Conservation (phyloP, 345 rosid genomes). For the Arabidopsis arenosa region DNA sequence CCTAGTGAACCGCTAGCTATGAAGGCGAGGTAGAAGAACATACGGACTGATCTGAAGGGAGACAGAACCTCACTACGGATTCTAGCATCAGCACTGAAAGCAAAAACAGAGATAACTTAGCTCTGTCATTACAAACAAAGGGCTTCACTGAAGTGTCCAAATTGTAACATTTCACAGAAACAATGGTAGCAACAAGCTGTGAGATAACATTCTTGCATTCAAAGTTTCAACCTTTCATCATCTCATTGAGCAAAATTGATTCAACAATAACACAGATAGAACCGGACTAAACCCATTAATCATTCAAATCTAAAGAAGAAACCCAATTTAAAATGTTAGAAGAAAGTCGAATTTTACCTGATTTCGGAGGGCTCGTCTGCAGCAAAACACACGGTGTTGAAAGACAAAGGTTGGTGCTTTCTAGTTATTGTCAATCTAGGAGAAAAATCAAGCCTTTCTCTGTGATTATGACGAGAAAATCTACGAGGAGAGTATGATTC, state of each 20-base stretch:
- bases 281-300: background rate
- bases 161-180: background rate
- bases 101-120: conserved; percentile 40
- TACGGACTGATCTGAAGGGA: conserved; percentile 89
- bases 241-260: background rate
- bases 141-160: background rate
- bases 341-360: conserved; percentile 47
- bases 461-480: conserved; percentile 34
- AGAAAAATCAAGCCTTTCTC: conserved; percentile 24
- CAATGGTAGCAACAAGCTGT: background rate
- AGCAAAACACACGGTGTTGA: conserved; percentile 55
- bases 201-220: background rate
- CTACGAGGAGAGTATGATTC: conserved; percentile 25
- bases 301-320: background rate
- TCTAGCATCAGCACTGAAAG: conserved; percentile 73
- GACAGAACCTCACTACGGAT: conserved; percentile 90
- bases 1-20: conserved; percentile 82
- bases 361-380: conserved; percentile 64
- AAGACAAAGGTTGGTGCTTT: conserved; percentile 30
- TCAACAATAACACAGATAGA: background rate
- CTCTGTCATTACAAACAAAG: conserved; percentile 10
- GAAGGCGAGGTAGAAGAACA: conserved; percentile 94
- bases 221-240: conserved; percentile 35
- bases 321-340: background rate
- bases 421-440: conserved; percentile 11